These are phyloP conservation scores for Anthracocystis panici-leucophaei DNA, from an alignment of 1,284 basidiomycete species.

Conservation along the genomic window DNA sequence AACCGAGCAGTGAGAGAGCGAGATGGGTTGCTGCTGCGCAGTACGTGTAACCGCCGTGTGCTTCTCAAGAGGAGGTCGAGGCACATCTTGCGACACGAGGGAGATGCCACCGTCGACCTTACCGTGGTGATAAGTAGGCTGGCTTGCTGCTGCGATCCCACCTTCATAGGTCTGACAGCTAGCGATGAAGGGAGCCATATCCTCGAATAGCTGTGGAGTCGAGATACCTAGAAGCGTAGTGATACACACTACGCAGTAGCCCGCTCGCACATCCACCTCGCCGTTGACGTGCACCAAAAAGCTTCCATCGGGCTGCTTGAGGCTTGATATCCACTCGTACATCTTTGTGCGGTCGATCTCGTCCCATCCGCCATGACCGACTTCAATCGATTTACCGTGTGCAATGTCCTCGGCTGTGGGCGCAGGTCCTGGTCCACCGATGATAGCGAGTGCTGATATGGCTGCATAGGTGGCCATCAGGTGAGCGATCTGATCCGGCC, in stretches of 20 bases:
- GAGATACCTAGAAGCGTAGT: conserved; percentile 81
- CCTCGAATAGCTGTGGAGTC: conserved; percentile 83
- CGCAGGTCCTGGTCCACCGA: conserved; percentile 75
- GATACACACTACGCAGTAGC: conserved; percentile 81
- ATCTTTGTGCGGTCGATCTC: conserved; percentile 73
- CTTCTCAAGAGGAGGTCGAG: conserved; percentile 82
- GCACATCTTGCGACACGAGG: conserved; percentile 39
- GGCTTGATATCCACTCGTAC: conserved; percentile 89
- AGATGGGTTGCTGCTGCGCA: conserved; percentile 89
- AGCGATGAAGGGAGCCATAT: conserved; percentile 72
- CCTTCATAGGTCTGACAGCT: conserved; percentile 98
- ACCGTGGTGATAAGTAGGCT: conserved; percentile 73
- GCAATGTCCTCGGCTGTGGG: conserved; percentile 53
- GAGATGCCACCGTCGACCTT: conserved; percentile 16
- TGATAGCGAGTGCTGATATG: conserved; percentile 84
- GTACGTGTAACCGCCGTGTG: conserved; percentile 96
- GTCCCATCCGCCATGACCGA: conserved; percentile 69
- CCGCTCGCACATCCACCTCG: conserved; percentile 91
- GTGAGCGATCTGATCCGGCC: conserved; percentile 88
- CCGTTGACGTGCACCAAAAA: conserved; percentile 88
- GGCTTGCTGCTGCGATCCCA: conserved; percentile 87
- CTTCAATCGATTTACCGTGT: conserved; percentile 73
- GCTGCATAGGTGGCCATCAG: conserved; percentile 91
- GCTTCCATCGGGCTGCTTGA: conserved; percentile 94
- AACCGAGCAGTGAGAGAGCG: conserved; percentile 75